Conservation (phyloP, 257 asterid species). For the Osmanthus fragrans region DNA sequence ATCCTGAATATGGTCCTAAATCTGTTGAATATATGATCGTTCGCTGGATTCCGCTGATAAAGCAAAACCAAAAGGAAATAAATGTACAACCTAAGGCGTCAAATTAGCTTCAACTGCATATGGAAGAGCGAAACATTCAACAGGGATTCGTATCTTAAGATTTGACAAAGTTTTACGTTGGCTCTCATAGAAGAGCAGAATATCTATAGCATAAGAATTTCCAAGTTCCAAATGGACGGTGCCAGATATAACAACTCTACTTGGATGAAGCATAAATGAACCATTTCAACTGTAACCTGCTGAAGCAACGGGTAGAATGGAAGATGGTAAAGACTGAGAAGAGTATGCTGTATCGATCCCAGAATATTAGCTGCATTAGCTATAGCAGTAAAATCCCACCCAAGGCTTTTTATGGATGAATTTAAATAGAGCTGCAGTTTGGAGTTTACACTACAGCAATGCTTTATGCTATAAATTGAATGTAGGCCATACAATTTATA, state of each 20-base stretch:
- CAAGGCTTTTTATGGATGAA: not conserved
- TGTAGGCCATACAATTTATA: not conserved
- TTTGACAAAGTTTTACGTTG: conserved; percentile 11
- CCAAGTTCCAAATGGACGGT: not conserved
- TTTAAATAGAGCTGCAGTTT: not conserved
- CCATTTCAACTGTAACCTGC: not conserved
- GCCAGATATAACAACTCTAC: not conserved
- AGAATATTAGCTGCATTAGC: not conserved
- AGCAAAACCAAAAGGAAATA: not conserved
- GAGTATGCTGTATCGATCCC: not conserved
- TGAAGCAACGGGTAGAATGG: not conserved
- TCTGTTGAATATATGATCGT: not conserved
- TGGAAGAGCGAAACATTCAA: not conserved
- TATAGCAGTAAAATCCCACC: not conserved
- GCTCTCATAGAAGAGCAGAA: not conserved
- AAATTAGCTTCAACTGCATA: not conserved
- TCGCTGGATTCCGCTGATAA: not conserved
- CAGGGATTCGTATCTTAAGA: not conserved
- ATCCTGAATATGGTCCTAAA: not conserved
- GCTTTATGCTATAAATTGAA: not conserved
- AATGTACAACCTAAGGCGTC: not conserved
- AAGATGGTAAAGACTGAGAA: not conserved
- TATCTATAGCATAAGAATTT: not conserved
- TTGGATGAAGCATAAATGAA: not conserved
- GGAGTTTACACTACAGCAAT: not conserved